These are phyloP conservation scores for Lipomyces chichibuensis DNA, from an alignment of 805 yeast species.

Conservation along the genomic window DNA sequence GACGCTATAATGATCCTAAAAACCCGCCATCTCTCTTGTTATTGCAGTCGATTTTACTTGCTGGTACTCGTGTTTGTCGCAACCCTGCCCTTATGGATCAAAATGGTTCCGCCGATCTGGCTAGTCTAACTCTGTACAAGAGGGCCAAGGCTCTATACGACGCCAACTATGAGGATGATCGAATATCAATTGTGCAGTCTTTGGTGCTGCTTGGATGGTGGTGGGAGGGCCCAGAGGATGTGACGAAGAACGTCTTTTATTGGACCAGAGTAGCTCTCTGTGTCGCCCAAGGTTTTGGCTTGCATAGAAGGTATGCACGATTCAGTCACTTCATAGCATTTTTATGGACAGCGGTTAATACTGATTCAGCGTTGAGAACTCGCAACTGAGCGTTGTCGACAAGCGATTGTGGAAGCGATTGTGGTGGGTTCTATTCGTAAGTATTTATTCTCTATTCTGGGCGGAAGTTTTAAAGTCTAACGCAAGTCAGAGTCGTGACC, in stretches of 20 bases:
- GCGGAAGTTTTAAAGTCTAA: too few relatives aligned
- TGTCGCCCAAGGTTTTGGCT: slow-evolving; percentile 73
- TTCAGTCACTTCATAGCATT: not conserved
- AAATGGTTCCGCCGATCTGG: slow-evolving; percentile 52
- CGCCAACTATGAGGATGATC: slow-evolving; percentile 67
- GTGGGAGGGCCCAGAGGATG: slow-evolving; percentile 75
- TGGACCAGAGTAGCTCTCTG: slow-evolving; percentile 73
- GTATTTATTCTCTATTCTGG: not conserved
- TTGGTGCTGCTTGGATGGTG: slow-evolving; percentile 64
- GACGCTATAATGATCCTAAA: slow-evolving; percentile 55
- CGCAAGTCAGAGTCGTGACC: slow-evolving; percentile 53
- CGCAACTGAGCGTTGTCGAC: slow-evolving; percentile 48
- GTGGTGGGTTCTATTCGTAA: slow-evolving; percentile 75
- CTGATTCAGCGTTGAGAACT: slow-evolving; percentile 42
- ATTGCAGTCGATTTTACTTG: slow-evolving; percentile 68
- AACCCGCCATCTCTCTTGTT: slow-evolving; percentile 65
- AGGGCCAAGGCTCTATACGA: slow-evolving; percentile 78
- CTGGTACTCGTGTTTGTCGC: slow-evolving; percentile 64
- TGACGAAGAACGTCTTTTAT: slow-evolving; percentile 65
- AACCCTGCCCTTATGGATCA: slow-evolving; percentile 58
- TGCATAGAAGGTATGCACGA: slow-evolving; percentile 56
- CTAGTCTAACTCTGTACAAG: slow-evolving; percentile 63
- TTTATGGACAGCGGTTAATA: not conserved
- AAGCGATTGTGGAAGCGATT: slow-evolving; percentile 62
- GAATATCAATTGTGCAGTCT: slow-evolving; percentile 63